A percentile compares a stretch with the other conserved stretches of the same genome.
Evolutionary conservation across 805 yeast species (phyloP).

Genomic region (Saccharomyces paradoxus): DNA sequence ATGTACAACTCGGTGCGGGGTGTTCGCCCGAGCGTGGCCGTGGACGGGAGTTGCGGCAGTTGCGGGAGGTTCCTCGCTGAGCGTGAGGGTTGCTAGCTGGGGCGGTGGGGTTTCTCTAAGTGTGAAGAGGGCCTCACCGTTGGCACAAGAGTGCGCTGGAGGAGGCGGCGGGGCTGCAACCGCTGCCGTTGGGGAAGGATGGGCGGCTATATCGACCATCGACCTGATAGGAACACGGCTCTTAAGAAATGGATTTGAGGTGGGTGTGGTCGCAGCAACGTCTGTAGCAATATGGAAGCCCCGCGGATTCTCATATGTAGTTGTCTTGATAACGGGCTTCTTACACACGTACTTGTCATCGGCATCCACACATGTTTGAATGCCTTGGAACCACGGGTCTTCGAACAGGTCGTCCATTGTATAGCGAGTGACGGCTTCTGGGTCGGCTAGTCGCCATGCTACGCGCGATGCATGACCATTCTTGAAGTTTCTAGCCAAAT

Average conservation of each 20-base stretch:
- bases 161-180: slow-evolving; percentile 14
- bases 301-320: slow-evolving; percentile 8
- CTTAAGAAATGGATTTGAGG: slow-evolving; percentile 7
- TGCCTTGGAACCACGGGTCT: slow-evolving; percentile 55
- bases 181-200: neutral
- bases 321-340: slow-evolving; percentile 14
- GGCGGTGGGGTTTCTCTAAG: neutral
- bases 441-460: slow-evolving; percentile 70
- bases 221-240: neutral
- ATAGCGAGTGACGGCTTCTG: slow-evolving; percentile 46
- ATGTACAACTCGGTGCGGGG: slow-evolving; percentile 9
- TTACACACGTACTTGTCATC: slow-evolving; percentile 12
- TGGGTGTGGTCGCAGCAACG: neutral
- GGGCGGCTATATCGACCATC: slow-evolving; percentile 4
- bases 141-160: slow-evolving; percentile 16
- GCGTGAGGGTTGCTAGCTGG: neutral
- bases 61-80: neutral
- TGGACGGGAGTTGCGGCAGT: neutral
- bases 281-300: neutral
- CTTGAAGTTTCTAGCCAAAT: slow-evolving; percentile 55
- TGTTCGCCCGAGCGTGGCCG: too few species aligned
- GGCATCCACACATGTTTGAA: slow-evolving; percentile 45
- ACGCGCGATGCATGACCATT: slow-evolving; percentile 56
- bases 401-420: slow-evolving; percentile 44
- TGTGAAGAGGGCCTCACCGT: slow-evolving; percentile 3